phyloP scores from a whole-genome alignment of 2,329 filamentous ascomycete species.

The Cylindrodendrum hubeiense region DNA sequence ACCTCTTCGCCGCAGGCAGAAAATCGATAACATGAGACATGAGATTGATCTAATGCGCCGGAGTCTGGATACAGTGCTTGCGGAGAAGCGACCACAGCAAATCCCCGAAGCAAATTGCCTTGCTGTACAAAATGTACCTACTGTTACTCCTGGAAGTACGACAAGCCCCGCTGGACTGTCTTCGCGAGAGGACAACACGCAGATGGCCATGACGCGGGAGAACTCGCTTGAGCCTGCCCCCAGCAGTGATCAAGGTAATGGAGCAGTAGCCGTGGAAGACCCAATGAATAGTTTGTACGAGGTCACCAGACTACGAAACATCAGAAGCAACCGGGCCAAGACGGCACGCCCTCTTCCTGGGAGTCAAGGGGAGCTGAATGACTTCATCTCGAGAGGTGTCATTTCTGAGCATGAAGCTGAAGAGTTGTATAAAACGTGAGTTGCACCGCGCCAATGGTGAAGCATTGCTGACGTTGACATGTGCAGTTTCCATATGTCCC shows the following conservation, averaged over 20 bases:
- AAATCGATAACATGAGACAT: constrained; percentile 39
- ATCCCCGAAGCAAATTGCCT: background rate
- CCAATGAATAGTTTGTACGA: constrained; percentile 33
- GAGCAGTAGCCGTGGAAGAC: constrained; percentile 30
- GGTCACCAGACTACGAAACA: constrained; percentile 31
- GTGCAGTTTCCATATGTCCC: constrained; percentile 24
- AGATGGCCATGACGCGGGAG: constrained; percentile 33
- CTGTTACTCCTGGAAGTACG: constrained; percentile 45
- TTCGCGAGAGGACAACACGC: constrained; percentile 30
- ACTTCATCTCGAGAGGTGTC: constrained; percentile 29
- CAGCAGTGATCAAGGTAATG: constrained; percentile 20
- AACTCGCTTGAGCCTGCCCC: constrained; percentile 26
- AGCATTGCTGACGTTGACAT: background rate
- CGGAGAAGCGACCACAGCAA: constrained; percentile 8
- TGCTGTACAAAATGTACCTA: constrained; percentile 27
- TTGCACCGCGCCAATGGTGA: accelerated
- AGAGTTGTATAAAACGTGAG: constrained; percentile 30
- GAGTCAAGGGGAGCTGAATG: constrained; percentile 29
- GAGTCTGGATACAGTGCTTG: constrained; percentile 37
- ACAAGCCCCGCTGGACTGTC: constrained; percentile 33
- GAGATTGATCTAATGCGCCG: constrained; percentile 41
- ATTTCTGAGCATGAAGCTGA: constrained; percentile 30
- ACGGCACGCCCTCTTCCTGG: constrained; percentile 22
- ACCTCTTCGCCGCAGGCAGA: constrained; percentile 36
- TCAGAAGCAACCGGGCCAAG: constrained; percentile 31